phyloP scores from a whole-genome alignment of 257 asterid genomes.

The Salvia rosmarinus region DNA sequence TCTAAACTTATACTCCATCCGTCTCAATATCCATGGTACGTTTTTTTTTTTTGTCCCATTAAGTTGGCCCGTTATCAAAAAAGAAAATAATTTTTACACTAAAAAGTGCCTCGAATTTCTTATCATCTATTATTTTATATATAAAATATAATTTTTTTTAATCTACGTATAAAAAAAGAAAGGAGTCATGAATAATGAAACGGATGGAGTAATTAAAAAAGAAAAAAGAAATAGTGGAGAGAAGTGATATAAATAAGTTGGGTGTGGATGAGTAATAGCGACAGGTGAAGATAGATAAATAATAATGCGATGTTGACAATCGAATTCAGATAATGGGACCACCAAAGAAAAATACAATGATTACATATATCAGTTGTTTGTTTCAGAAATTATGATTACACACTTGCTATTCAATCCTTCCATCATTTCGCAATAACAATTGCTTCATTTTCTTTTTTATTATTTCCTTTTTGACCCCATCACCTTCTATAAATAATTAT shows the following conservation, averaged over 20 bases:
- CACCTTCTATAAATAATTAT: not conserved
- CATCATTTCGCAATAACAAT: slow-evolving; percentile 42
- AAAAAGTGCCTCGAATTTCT: no score
- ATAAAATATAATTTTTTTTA: no score
- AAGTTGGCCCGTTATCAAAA: no score
- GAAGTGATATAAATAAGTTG: not conserved
- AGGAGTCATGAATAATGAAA: no score
- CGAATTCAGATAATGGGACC: slow-evolving; percentile 31
- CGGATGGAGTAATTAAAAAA: no score
- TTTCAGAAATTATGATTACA: slow-evolving; percentile 37
- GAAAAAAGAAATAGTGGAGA: no score
- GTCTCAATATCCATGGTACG: no score
- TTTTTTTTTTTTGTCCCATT: no score
- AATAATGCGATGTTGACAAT: slow-evolving; percentile 28
- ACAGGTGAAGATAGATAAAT: slow-evolving; percentile 18
- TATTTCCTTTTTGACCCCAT: slow-evolving; percentile 18
- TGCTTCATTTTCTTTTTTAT: not conserved
- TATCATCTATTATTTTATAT: no score
- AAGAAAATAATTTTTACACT: no score
- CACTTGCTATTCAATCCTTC: slow-evolving; percentile 9
- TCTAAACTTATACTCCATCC: no score
- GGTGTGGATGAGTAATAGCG: slow-evolving; percentile 20
- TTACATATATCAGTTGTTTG: slow-evolving; percentile 36
- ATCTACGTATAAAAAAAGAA: no score
- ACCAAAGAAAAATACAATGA: slow-evolving; percentile 33